These are phyloP conservation scores for Oryza glumipatula DNA, from an alignment of 176 grass and related monocot species.

Conservation along the genomic window DNA sequence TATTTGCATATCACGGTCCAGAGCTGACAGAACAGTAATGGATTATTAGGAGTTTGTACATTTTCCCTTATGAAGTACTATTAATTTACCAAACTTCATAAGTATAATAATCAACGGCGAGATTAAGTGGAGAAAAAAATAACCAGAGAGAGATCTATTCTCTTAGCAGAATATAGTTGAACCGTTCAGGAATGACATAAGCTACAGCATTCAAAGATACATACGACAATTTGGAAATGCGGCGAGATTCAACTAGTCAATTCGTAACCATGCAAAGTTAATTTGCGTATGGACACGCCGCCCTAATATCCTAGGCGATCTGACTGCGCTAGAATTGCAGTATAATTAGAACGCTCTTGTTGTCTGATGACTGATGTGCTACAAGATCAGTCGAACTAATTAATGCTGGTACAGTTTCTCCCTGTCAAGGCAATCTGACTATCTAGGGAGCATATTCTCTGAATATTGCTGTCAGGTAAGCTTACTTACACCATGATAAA, in stretches of 20 bases:
- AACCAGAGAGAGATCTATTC: neutral
- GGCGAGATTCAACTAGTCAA: conserved; percentile 11
- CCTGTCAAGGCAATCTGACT: neutral
- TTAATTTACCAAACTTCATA: neutral
- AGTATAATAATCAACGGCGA: neutral
- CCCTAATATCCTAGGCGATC: neutral
- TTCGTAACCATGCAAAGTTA: neutral
- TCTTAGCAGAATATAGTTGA: too few species aligned
- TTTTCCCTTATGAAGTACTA: neutral
- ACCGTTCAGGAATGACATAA: neutral
- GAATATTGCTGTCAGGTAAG: conserved; percentile 24
- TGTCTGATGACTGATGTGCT: neutral
- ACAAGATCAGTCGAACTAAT: neutral
- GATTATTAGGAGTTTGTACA: neutral
- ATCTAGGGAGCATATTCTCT: neutral
- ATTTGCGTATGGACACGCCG: neutral
- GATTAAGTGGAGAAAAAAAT: too few species aligned
- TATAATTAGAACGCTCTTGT: neutral
- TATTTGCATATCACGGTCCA: neutral
- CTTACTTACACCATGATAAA: neutral
- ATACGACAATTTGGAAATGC: neutral
- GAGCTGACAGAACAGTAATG: neutral
- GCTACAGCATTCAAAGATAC: neutral
- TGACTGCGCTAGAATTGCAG: neutral
- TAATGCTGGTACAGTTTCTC: neutral